A percentile compares a stretch with the other conserved stretches of the same genome.
phyloP scores from a whole-genome alignment of 2,329 filamentous ascomycete species.

The Rhynchosporium secalis region DNA sequence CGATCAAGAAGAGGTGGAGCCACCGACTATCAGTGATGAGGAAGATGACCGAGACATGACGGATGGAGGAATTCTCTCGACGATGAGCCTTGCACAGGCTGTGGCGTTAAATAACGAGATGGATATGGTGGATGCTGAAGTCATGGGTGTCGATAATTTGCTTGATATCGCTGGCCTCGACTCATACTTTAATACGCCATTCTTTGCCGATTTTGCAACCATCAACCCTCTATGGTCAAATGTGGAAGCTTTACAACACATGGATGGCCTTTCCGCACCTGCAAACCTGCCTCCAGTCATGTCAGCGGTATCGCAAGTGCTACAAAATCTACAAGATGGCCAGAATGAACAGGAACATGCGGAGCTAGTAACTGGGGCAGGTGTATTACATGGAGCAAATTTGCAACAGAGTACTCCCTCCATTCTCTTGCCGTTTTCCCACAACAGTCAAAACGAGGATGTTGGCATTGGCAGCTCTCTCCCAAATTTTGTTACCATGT shows the following conservation, averaged over 20 bases:
- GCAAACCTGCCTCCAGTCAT: constrained; percentile 33
- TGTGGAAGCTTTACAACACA: constrained; percentile 1
- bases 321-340: constrained; percentile 38
- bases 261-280: constrained; percentile 9
- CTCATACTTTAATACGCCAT: not conserved
- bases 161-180: constrained; percentile 17
- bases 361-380: constrained; percentile 24
- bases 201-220: constrained; percentile 4
- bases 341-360: constrained; percentile 37
- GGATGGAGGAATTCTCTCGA: constrained; percentile 33
- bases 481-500: constrained; percentile 19
- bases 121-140: constrained; percentile 33
- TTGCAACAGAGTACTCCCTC: constrained; percentile 36
- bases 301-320: constrained; percentile 36
- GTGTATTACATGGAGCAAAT: constrained; percentile 28
- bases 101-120: constrained; percentile 30
- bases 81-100: constrained; percentile 29
- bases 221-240: not conserved
- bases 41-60: constrained; percentile 36
- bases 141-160: constrained; percentile 32
- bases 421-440: constrained; percentile 30
- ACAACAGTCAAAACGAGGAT: constrained; percentile 1
- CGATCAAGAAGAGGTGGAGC: constrained; percentile 22
- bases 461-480: constrained; percentile 20
- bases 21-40: constrained; percentile 28